These are phyloP conservation scores for Russula sp. DNA, from an alignment of 768 basidiomycete species.

Conservation along the genomic window DNA sequence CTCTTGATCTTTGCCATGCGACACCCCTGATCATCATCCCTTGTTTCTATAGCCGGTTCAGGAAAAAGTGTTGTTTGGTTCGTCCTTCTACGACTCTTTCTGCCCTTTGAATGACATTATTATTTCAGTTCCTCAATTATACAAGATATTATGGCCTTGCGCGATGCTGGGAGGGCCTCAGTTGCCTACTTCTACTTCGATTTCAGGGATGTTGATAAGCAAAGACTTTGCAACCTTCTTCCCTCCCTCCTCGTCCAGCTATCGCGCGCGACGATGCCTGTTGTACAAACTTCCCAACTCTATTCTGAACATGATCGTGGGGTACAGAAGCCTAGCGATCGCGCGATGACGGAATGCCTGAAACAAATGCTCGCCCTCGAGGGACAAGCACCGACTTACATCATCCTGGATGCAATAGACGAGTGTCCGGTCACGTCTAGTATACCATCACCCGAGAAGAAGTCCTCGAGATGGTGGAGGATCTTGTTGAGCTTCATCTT, in stretches of 20 bases:
- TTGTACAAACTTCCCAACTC: no score
- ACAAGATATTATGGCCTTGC: background rate
- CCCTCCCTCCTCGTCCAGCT: background rate
- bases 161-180: background rate
- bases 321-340: no score
- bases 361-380: background rate
- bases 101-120: no score
- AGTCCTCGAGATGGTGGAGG: background rate
- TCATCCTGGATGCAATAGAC: background rate
- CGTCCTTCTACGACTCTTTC: no score
- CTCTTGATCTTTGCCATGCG: no score
- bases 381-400: background rate
- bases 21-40: no score
- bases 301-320: no score
- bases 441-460: constrained; percentile 1
- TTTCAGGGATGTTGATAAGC: constrained; percentile 11
- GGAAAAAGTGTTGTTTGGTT: no score
- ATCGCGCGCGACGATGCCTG: no score
- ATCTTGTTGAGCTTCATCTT: constrained; percentile 1
- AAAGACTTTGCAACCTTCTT: background rate
- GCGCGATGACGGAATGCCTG: background rate
- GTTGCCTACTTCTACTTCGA: constrained; percentile 14
- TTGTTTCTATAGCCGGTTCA: no score
- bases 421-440: background rate
- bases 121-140: background rate